Evolutionary conservation across 2,329 filamentous ascomycete genomes (phyloP), one percentile per base, ranked within the genome.

Genomic region (Aspergillus neoniger): DNA sequence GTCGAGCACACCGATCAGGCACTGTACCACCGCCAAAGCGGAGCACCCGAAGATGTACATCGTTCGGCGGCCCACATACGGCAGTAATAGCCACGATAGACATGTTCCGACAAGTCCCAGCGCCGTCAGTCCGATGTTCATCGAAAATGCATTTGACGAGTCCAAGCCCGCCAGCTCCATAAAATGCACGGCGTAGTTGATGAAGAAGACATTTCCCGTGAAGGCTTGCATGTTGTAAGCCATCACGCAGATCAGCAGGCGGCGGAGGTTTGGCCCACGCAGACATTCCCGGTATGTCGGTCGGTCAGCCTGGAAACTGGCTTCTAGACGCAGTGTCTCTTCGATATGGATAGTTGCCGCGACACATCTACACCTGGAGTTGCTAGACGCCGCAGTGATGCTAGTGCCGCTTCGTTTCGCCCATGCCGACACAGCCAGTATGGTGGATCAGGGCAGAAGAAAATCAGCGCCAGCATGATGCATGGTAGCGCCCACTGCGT

Each of bases 61-160:
- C 0, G 67, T 69, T 17, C 79, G 70, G 4, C 79, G 75, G 12
- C 79, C 79, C 39, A 76, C 69, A 7, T 70, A 69, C 3, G 72
- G 65, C 1, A 80, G 63, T 2, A 80, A 60, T 14, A 72, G 64
- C 79, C 79, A 82, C 0, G 79, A 77, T 39, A 76, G 66, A 17
- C 72, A 69, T 1, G 79, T 80, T 0, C 79, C 79, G 2, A 79
- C 38, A 19, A 81, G 73, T 3, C 77, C 79, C 2, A 81, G 68
- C 0, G 75, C 78, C 4, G 77, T 75, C 38, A 77, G 72, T 4
- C 76, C 79, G 9, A 81, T 63, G 43, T 74, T 73, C 74, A 81
- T 69, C 2, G 66, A 67, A 25, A 72, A 70, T 4, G 69, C 69
- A 41, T 70, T 55, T 0, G 65, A 60, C 1, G 70, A 61, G 38